Evolutionary conservation across 768 basidiomycete genomes (phyloP).

Genomic region (Amanita muscaria): DNA sequence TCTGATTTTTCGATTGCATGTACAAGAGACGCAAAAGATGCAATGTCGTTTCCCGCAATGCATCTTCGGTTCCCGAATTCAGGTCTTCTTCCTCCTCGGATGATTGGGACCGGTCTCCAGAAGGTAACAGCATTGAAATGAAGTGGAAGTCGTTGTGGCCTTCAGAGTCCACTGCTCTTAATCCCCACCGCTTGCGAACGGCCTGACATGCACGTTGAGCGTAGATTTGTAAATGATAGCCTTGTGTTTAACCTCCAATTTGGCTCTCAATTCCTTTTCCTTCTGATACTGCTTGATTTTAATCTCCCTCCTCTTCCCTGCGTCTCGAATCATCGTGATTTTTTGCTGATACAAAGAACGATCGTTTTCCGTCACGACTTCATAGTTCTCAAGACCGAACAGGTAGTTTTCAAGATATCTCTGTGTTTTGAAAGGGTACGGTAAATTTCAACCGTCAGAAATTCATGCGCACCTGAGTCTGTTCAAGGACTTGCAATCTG

Average conservation of each 20-base stretch:
- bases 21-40: constrained; percentile 69
- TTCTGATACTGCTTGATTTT: constrained; percentile 89
- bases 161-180: constrained; percentile 22
- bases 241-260: constrained; percentile 51
- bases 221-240: background rate
- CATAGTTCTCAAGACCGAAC: constrained; percentile 50
- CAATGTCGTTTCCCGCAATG: constrained; percentile 57
- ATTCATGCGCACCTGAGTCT: constrained; percentile 44
- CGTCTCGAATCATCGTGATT: constrained; percentile 45
- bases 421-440: background rate
- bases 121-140: constrained; percentile 53
- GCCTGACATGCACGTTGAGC: constrained; percentile 23
- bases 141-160: constrained; percentile 49
- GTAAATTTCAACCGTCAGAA: no score
- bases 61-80: constrained; percentile 54
- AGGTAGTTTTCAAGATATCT: constrained; percentile 28
- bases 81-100: constrained; percentile 34
- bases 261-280: constrained; percentile 69
- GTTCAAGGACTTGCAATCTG: constrained; percentile 45
- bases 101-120: constrained; percentile 9
- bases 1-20: constrained; percentile 56
- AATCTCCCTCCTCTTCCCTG: constrained; percentile 64
- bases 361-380: constrained; percentile 55
- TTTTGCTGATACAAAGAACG: constrained; percentile 44
- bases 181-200: constrained; percentile 45